Percentiles rank a stretch among this genome's conserved stretches.
These are phyloP conservation scores for Babesia microti DNA, from an alignment of 169 alveolate genomes.

Conservation along the genomic window DNA sequence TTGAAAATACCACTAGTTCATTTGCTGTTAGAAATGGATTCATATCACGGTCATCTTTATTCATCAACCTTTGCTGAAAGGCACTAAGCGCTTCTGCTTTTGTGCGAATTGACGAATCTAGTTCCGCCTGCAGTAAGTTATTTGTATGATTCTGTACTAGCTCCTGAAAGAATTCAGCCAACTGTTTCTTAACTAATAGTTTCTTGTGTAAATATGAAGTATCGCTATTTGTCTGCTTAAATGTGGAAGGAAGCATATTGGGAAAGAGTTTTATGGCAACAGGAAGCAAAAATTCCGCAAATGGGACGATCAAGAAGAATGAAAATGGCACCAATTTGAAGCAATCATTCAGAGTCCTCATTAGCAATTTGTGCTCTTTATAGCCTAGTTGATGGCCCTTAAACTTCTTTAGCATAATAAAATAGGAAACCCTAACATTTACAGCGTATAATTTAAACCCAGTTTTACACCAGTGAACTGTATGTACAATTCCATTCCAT, in stretches of 20 bases:
- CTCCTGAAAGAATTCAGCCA: constrained; percentile 74
- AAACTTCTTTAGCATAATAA: constrained; percentile 51
- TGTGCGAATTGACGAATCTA: constrained; percentile 46
- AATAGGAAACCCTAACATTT: constrained; percentile 59
- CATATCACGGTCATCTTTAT: constrained; percentile 56
- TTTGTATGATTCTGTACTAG: constrained; percentile 60
- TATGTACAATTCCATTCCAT: constrained; percentile 42
- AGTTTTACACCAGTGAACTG: constrained; percentile 67
- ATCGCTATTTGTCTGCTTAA: constrained; percentile 55
- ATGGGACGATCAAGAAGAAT: constrained; percentile 70
- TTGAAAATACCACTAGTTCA: constrained; percentile 63
- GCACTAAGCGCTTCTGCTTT: constrained; percentile 57
- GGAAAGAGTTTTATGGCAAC: constrained; percentile 75
- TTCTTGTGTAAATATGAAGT: constrained; percentile 62
- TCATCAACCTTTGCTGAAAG: constrained; percentile 65
- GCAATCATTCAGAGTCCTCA: constrained; percentile 69
- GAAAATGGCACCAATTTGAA: constrained; percentile 77
- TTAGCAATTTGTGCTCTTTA: constrained; percentile 67
- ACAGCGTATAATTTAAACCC: constrained; percentile 54
- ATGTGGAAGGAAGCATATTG: constrained; percentile 76
- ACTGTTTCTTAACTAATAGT: constrained; percentile 71
- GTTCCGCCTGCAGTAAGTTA: constrained; percentile 53
- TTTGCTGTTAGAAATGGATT: constrained; percentile 58
- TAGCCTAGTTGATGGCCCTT: constrained; percentile 68
- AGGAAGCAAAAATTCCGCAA: constrained; percentile 76